These are phyloP conservation scores for Hymenoscyphus linearis DNA, from an alignment of 2,329 filamentous ascomycete species.

Conservation along the genomic window DNA sequence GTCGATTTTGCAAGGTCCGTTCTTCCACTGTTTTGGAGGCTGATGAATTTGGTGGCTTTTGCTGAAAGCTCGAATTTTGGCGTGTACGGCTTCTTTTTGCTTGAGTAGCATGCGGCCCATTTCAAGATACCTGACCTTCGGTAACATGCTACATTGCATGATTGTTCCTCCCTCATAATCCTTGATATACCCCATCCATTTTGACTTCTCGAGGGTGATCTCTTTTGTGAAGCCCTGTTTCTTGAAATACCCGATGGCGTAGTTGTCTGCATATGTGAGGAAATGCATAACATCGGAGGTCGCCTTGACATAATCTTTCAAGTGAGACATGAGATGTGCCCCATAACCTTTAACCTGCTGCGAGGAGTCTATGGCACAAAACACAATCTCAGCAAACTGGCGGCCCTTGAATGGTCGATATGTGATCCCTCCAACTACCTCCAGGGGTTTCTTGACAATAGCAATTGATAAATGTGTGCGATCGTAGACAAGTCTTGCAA, in stretches of 20 bases:
- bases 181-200: slow-evolving; percentile 99
- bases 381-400: slow-evolving; percentile 95
- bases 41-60: slow-evolving; percentile 83
- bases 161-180: slow-evolving; percentile 98
- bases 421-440: slow-evolving; percentile 95
- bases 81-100: slow-evolving; percentile 91
- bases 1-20: slow-evolving; percentile 69
- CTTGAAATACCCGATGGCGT: slow-evolving; percentile 98
- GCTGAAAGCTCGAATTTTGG: slow-evolving; percentile 88
- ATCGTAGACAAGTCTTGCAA: slow-evolving; percentile 94
- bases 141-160: slow-evolving; percentile 98
- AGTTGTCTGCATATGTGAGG: slow-evolving; percentile 96
- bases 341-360: slow-evolving; percentile 99
- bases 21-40: slow-evolving; percentile 82
- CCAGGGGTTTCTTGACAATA: slow-evolving; percentile 92
- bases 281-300: slow-evolving; percentile 98
- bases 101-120: slow-evolving; percentile 90
- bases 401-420: slow-evolving; percentile 91
- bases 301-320: slow-evolving; percentile 97
- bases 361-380: slow-evolving; percentile 94
- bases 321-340: slow-evolving; percentile 93
- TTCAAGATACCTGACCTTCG: slow-evolving; percentile 90
- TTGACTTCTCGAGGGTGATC: slow-evolving; percentile 81
- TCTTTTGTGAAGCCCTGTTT: slow-evolving; percentile 99
- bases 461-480: slow-evolving; percentile 93